Evolutionary conservation across 805 yeast species (phyloP).

Genomic region (Saccharomycopsis malanga): DNA sequence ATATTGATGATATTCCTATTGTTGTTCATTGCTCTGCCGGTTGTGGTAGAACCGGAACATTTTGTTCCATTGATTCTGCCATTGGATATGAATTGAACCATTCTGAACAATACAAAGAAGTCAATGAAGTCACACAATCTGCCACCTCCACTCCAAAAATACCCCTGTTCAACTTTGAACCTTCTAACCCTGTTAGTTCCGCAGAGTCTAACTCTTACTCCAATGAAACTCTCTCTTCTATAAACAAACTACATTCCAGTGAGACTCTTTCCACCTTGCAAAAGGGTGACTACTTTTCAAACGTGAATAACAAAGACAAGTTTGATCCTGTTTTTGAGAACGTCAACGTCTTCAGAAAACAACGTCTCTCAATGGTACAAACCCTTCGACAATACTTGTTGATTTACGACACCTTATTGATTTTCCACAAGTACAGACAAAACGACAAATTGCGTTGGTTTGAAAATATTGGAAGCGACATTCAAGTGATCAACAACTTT

Average conservation of each 20-base stretch:
- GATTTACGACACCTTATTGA: constrained; percentile 49
- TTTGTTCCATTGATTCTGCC: constrained; percentile 61
- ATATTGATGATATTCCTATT: constrained; percentile 41
- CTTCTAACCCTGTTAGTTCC: background rate
- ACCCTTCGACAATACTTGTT: constrained; percentile 65
- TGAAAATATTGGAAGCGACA: background rate
- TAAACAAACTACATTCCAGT: background rate
- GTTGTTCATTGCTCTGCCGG: constrained; percentile 95
- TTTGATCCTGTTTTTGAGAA: constrained; percentile 54
- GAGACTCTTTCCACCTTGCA: background rate
- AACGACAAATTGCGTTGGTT: background rate
- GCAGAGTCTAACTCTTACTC: background rate
- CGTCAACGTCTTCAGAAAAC: constrained; percentile 61
- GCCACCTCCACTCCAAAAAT: constrained; percentile 4
- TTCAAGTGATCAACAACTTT: background rate
- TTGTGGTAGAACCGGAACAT: constrained; percentile 93
- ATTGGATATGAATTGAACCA: constrained; percentile 30
- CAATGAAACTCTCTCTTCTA: background rate
- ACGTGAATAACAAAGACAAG: background rate
- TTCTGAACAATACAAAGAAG: background rate
- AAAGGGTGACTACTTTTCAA: background rate
- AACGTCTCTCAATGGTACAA: constrained; percentile 80
- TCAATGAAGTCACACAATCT: background rate
- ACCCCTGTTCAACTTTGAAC: background rate
- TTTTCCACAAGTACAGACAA: background rate